These are phyloP conservation scores for Leptographium wingfieldii DNA, from an alignment of 2,329 filamentous ascomycete species.

Conservation along the genomic window DNA sequence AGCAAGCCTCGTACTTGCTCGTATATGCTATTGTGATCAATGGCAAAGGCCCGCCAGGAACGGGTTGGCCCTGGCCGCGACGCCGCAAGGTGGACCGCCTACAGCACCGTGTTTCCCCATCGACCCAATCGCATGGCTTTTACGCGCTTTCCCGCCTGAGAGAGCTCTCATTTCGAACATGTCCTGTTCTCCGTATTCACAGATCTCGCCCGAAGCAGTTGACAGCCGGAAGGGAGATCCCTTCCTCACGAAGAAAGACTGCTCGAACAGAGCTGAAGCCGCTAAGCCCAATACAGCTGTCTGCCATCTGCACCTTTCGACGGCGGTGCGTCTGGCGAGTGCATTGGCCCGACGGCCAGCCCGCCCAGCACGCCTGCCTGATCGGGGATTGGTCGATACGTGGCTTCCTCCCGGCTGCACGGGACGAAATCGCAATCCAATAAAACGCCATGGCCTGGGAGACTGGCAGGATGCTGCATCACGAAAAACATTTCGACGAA, in stretches of 20 bases:
- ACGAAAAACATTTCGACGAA: neutral
- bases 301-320: neutral
- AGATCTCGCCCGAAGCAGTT: neutral
- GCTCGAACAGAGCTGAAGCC: neutral
- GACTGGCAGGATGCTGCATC: neutral
- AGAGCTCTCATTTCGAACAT: neutral
- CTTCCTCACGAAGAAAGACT: neutral
- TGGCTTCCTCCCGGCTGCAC: neutral
- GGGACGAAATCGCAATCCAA: neutral
- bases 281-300: neutral
- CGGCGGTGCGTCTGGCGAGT: too few relatives aligned
- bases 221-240: neutral
- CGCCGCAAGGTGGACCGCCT: neutral
- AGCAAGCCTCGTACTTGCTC: too few relatives aligned
- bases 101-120: neutral
- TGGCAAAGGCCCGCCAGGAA: neutral
- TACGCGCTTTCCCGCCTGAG: neutral
- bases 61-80: slow-evolving; percentile 5
- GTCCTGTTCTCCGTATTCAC: neutral
- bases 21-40: too few relatives aligned
- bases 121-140: neutral
- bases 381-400: neutral
- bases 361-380: neutral
- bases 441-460: neutral
- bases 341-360: neutral